Evolutionary conservation across 371 early-diverging fungal species (phyloP), one percentile per base, ranked within the genome.

Genomic region (Mucor ambiguus): DNA sequence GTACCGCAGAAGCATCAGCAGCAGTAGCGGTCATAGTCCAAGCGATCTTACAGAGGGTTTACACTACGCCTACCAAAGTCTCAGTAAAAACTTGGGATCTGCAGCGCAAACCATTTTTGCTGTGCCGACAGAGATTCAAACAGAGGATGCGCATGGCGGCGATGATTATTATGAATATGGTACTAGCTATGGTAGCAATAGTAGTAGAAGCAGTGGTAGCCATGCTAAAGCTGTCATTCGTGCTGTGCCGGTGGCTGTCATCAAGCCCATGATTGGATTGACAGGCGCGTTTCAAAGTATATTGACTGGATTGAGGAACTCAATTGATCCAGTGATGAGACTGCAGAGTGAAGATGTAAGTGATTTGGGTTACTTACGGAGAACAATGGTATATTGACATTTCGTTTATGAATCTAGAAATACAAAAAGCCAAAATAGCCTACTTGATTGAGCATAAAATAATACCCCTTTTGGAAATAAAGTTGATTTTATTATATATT

Each of bases 191-290:
- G 44, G 44, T 24, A 63, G 38, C 14, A 63, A 38, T 38, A 60
- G 58, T n/a, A 59, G 46, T 3, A 9, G 35, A 43, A 32, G 28
- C 2, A 54, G 35, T 7, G 7, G 22, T 28, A 26, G 55, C 30
- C 30, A 10, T 46, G 35, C 60, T 28, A 57, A 85, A 18, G 90
- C 95, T 0, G 94, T 95, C 5, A 90, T 95, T 41, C 85, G 91
- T 14, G 96, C 98, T 8, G 95, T 97, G 18, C 98, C 98, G 0
- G 90, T 95, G 6, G 96, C 96, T 1, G 92, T 97, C n/a, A 82
- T 98, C 32, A 92, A 92, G 72, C 97, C 98, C 0, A 94, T 97
- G 92, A 95, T 98, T 70, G 98, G 98, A 0, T 89, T 95, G 0
- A 92, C 96, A 0, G 96, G 96, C 48, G 97, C 97, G 0, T 90